These are phyloP conservation scores for Hypomontagnella submonticulosa DNA, from an alignment of 495 filamentous ascomycete genomes.

Conservation along the genomic window DNA sequence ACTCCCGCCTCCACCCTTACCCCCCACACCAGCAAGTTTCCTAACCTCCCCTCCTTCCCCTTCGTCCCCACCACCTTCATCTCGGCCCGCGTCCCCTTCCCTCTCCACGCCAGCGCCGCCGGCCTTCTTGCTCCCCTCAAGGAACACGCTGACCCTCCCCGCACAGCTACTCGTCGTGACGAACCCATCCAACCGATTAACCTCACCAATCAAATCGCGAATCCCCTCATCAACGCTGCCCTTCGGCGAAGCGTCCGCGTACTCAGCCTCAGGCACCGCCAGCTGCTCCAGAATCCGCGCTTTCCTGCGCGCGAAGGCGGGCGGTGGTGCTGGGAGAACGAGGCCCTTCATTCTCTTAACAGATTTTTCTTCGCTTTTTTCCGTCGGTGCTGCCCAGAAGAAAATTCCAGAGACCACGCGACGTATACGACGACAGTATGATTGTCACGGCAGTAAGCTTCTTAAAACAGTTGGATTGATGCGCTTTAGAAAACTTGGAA, in stretches of 20 bases:
- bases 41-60: slow-evolving; percentile 22
- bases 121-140: slow-evolving; percentile 74
- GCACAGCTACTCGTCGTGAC: slow-evolving; percentile 94
- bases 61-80: neutral
- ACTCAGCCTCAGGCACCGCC: slow-evolving; percentile 68
- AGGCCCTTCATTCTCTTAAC: neutral
- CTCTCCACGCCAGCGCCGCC: slow-evolving; percentile 19
- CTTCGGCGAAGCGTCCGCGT: slow-evolving; percentile 85
- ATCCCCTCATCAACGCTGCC: slow-evolving; percentile 83
- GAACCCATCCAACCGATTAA: slow-evolving; percentile 76
- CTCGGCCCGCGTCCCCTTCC: slow-evolving; percentile 34
- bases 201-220: slow-evolving; percentile 74
- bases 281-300: slow-evolving; percentile 72
- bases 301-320: slow-evolving; percentile 70
- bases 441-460: too few relatives aligned
- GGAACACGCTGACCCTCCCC: slow-evolving; percentile 83
- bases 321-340: slow-evolving; percentile 38
- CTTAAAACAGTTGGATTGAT: neutral
- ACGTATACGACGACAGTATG: too few relatives aligned
- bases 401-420: too few relatives aligned
- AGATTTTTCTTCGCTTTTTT: neutral
- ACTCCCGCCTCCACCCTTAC: slow-evolving; percentile 81
- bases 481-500: neutral
- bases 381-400: neutral
- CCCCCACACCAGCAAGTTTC: slow-evolving; percentile 68